Evolutionary conservation across 2,329 filamentous ascomycete genomes (phyloP), one percentile per base, ranked within the genome.

Genomic region (Cordyceps sp.): DNA sequence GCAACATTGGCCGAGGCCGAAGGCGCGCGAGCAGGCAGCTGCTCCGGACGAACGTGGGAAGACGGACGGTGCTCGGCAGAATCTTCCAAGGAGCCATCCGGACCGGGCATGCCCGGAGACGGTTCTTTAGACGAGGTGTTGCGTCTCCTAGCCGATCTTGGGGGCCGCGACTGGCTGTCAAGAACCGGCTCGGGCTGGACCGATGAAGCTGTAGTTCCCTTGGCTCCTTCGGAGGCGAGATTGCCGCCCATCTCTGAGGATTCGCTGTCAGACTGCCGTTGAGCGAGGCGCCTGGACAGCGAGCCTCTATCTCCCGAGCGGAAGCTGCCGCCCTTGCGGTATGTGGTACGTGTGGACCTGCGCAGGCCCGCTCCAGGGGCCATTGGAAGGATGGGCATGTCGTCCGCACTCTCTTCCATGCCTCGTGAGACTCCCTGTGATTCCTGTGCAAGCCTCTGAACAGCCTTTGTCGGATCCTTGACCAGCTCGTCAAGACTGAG

Each of bases 291-390:
- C 52, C 82, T 83, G 1, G 82, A 79, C 42, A 84, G 78, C 1
- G 79, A 73, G 4, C 73, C 62, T 33, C 80, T 70, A 37, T 90
- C 80, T 17, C 81, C 79, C 41, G 77, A 82, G 31, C 80, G 77
- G 39, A 93, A 54, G 57, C 86, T 94, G 22, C 86, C 86, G 36
- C 82, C 66, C 44, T 74, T 83, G 45, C 86, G 67, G 52, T 96
- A 96, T 18, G 82, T 88, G 5, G 90, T 98, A 33, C 83, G 72
- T 15, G 85, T 98, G 10, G 90, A 94, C 38, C 90, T 73, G 43
- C 90, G 78, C 30, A 98, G 59, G 21, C 83, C 82, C 52, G 78
- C 74, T 4, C 83, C 83, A 2, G 75, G 74, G 15, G 78, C 74
- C 35, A 78, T 70, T 2, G 85, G 81, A 26, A 96, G 59, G 39